Conservation (phyloP, 305 asterid species). For the Striga hermonthica region DNA sequence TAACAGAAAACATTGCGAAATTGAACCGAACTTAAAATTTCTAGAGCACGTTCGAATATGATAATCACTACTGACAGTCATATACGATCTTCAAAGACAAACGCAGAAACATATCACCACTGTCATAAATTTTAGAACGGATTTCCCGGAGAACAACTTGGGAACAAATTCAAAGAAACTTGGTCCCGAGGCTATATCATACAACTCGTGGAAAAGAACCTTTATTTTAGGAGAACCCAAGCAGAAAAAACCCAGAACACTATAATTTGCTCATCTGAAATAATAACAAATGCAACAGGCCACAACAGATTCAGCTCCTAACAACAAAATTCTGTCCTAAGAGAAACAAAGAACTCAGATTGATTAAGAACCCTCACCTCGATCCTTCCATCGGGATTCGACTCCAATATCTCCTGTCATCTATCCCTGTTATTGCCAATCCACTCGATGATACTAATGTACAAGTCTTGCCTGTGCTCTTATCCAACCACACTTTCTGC, state of each 20-base stretch:
- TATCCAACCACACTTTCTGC: slow-evolving; percentile 95
- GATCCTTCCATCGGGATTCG: slow-evolving; percentile 37
- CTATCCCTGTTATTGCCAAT: slow-evolving; percentile 79
- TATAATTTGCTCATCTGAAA: too few relatives aligned
- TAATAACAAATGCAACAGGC: too few relatives aligned
- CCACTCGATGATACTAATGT: slow-evolving; percentile 48
- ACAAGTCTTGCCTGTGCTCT: slow-evolving; percentile 51
- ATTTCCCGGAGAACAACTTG: not conserved
- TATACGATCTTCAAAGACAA: not conserved
- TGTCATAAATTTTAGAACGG: too few relatives aligned
- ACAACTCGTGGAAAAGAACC: not conserved
- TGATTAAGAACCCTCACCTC: not conserved
- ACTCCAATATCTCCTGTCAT: slow-evolving; percentile 90
- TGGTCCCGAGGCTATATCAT: not conserved
- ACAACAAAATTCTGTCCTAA: too few relatives aligned
- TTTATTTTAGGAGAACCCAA: not conserved
- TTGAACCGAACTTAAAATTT: not conserved
- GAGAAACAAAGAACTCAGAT: too few relatives aligned
- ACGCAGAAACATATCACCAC: too few relatives aligned
- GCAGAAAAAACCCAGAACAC: not conserved
- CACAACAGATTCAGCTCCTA: too few relatives aligned
- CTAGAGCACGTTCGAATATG: not conserved
- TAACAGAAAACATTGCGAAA: not conserved
- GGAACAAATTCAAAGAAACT: not conserved
- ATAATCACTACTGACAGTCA: not conserved